Conservation (phyloP, 352 stramenopile species). For the Globisporangium polare region DNA sequence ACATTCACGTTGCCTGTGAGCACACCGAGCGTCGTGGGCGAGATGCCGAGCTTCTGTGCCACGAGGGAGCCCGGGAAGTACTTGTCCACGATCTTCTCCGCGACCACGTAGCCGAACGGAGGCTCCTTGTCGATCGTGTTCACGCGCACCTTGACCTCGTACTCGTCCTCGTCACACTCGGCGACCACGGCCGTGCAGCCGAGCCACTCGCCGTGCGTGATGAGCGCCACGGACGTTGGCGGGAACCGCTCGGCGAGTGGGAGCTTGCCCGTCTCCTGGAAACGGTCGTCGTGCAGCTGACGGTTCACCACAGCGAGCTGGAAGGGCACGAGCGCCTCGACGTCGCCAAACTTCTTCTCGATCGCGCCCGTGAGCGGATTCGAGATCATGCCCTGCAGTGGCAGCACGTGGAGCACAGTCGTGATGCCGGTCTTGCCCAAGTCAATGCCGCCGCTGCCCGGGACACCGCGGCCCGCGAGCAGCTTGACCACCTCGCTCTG, state of each 20-base stretch:
- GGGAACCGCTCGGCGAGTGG: constrained; percentile 91
- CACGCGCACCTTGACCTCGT: constrained; percentile 87
- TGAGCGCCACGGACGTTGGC: constrained; percentile 78
- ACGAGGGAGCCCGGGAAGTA: constrained; percentile 73
- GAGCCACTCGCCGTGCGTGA: constrained; percentile 88
- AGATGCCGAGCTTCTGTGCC: constrained; percentile 90
- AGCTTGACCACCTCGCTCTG: constrained; percentile 67
- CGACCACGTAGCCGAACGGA: constrained; percentile 96
- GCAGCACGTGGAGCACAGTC: constrained; percentile 77
- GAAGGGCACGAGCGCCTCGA: constrained; percentile 94
- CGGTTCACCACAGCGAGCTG: constrained; percentile 93
- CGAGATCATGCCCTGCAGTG: constrained; percentile 91
- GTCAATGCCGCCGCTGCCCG: constrained; percentile 90
- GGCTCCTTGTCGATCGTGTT: constrained; percentile 92
- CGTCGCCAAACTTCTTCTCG: constrained; percentile 95
- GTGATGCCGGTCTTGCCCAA: constrained; percentile 85
- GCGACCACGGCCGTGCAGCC: constrained; percentile 85
- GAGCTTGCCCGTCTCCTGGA: constrained; percentile 83
- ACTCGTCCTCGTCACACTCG: constrained; percentile 48
- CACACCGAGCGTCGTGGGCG: constrained; percentile 88
- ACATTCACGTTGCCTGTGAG: constrained; percentile 93
- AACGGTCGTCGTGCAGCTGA: constrained; percentile 93
- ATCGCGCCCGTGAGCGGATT: constrained; percentile 91
- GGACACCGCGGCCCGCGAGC: constrained; percentile 64
- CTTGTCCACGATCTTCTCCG: constrained; percentile 89